These are phyloP conservation scores for Paramecium octaurelia DNA, from an alignment of 73 alveolate genomes.

Conservation along the genomic window DNA sequence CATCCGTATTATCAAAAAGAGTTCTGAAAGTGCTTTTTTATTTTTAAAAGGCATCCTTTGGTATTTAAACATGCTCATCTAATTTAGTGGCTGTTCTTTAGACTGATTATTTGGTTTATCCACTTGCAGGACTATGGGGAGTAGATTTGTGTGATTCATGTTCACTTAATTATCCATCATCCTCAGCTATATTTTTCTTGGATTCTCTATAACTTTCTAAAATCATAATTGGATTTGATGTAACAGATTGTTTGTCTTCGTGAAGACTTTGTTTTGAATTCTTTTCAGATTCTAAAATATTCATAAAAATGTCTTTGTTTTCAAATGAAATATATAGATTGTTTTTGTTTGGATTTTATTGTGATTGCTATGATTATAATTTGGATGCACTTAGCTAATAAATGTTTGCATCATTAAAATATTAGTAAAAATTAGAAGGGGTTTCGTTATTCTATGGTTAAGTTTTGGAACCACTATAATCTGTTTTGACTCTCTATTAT, in stretches of 20 bases:
- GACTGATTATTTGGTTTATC: constrained; percentile 15
- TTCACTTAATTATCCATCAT: not conserved
- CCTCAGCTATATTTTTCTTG: not conserved
- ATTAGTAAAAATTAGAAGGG: not conserved
- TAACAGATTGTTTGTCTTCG: not conserved
- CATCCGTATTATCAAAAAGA: not conserved
- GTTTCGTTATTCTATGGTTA: not conserved
- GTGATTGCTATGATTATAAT: not conserved
- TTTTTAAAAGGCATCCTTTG: constrained; percentile 25
- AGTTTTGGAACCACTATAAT: not conserved
- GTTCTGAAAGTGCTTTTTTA: constrained; percentile 38
- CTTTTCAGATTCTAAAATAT: not conserved
- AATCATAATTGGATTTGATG: not conserved
- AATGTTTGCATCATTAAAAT: not conserved
- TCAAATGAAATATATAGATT: constrained; percentile 45
- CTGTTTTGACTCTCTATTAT: not conserved
- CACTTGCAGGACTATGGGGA: constrained; percentile 50
- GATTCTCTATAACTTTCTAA: constrained; percentile 43
- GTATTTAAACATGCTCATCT: not conserved
- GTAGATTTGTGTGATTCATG: constrained; percentile 6
- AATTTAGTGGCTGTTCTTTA: constrained; percentile 30
- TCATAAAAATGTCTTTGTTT: constrained; percentile 46
- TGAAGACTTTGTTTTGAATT: not conserved
- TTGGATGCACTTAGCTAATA: not conserved
- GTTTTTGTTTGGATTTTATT: not conserved